phyloP scores from a whole-genome alignment of 2,329 filamentous ascomycete genomes.

The Colletotrichum abscissum region DNA sequence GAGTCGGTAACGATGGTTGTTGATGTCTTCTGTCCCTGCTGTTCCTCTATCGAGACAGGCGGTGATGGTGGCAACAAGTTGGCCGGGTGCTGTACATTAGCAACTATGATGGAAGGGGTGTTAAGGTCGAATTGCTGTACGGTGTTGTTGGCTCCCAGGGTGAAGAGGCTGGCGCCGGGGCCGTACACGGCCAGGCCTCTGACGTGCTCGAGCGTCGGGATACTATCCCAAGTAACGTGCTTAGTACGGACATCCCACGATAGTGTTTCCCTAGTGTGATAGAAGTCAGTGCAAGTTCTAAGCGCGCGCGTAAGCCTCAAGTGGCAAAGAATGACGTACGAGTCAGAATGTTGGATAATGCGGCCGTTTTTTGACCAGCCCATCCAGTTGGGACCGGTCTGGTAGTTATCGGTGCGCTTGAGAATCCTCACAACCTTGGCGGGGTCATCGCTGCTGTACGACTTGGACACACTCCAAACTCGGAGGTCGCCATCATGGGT shows the following conservation, averaged over 20 bases:
- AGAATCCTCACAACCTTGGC: conserved; percentile 91
- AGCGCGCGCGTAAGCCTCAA: conserved; percentile 58
- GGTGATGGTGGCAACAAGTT: conserved; percentile 83
- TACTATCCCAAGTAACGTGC: conserved; percentile 88
- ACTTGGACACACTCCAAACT: conserved; percentile 96
- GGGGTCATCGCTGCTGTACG: conserved; percentile 74
- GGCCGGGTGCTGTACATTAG: conserved; percentile 87
- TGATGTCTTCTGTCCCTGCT: conserved; percentile 63
- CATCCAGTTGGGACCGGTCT: conserved; percentile 90
- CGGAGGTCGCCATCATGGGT: conserved; percentile 91
- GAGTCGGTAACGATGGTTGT: conserved; percentile 63
- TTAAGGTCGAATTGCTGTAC: conserved; percentile 97
- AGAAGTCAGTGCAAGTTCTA: conserved; percentile 47
- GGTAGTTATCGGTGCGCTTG: conserved; percentile 79
- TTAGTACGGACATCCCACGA: conserved; percentile 99
- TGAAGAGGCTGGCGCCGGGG: conserved; percentile 91
- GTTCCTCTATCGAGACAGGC: conserved; percentile 82
- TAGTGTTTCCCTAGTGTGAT: conserved; percentile 77
- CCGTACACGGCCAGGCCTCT: conserved; percentile 89
- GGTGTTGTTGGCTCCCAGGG: conserved; percentile 85
- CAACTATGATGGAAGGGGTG: conserved; percentile 81
- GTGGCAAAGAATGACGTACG: conserved; percentile 62
- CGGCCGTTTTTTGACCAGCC: conserved; percentile 98
- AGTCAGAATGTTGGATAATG: conserved; percentile 91
- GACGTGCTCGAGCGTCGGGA: conserved; percentile 86